phyloP scores from a whole-genome alignment of 345 rosid genomes.

The Trapa incisa region DNA sequence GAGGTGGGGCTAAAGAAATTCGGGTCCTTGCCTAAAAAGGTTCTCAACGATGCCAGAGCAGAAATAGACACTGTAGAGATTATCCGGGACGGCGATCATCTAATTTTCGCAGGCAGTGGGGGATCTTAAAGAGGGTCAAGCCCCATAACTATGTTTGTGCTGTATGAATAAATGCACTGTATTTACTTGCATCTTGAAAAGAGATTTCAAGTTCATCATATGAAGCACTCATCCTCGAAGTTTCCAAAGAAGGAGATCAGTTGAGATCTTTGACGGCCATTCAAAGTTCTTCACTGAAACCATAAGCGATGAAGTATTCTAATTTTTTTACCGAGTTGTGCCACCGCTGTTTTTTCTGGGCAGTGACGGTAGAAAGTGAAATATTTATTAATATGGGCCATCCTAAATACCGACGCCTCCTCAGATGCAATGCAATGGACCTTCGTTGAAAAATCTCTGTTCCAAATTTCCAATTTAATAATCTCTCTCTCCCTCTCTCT shows the following conservation, averaged over 20 bases:
- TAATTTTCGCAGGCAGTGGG: slow-evolving; percentile 27
- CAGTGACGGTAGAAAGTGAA: neutral
- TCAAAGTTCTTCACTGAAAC: no score
- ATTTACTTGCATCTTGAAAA: neutral
- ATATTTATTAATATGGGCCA: neutral
- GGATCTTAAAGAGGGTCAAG: slow-evolving; percentile 5
- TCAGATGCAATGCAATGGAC: neutral
- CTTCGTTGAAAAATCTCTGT: neutral
- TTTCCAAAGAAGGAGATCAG: neutral
- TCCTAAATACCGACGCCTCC: neutral
- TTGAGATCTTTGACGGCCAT: neutral
- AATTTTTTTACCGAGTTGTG: no score
- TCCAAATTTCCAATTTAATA: neutral
- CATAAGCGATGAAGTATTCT: no score
- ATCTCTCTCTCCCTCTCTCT: neutral
- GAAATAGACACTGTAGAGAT: slow-evolving; percentile 61
- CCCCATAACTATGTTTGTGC: neutral
- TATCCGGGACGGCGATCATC: slow-evolving; percentile 77
- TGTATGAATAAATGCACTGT: neutral
- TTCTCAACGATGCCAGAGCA: slow-evolving; percentile 40
- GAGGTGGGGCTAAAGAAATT: slow-evolving; percentile 52
- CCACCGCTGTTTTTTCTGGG: no score
- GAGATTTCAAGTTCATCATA: neutral
- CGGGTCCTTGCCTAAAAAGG: slow-evolving; percentile 33
- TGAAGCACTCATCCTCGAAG: neutral